A percentile compares a stretch with the other conserved stretches of the same genome.
Evolutionary conservation across 1,284 basidiomycete genomes (phyloP).

Genomic region (Sutorius eximius): DNA sequence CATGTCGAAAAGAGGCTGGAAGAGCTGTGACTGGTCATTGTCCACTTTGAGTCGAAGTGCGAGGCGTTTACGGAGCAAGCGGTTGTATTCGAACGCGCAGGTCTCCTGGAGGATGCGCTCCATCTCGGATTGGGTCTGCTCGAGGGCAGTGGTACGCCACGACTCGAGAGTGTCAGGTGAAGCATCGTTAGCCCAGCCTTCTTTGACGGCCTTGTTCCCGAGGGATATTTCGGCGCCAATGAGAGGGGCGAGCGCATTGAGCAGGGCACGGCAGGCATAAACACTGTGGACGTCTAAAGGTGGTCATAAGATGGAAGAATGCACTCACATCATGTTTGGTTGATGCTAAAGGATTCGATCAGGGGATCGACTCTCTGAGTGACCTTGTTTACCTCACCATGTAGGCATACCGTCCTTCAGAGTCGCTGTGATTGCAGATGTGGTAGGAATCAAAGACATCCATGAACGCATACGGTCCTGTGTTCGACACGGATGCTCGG

Average conservation of each 20-base stretch:
- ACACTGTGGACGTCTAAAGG: constrained; percentile 43
- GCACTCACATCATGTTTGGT: constrained; percentile 56
- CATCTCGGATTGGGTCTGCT: constrained; percentile 56
- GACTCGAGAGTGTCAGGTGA: constrained; percentile 54
- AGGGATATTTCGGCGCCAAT: constrained; percentile 74
- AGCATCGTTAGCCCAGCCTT: constrained; percentile 64
- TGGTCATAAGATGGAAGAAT: not conserved
- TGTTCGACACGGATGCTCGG: not conserved
- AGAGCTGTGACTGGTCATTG: constrained; percentile 60
- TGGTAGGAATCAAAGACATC: constrained; percentile 83
- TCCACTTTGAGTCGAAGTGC: constrained; percentile 57
- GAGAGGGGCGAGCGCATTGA: constrained; percentile 74
- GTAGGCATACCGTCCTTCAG: constrained; percentile 85
- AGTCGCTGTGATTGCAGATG: constrained; percentile 94
- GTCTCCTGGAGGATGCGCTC: constrained; percentile 56
- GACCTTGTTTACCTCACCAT: constrained; percentile 45
- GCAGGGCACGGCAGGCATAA: constrained; percentile 76
- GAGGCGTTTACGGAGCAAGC: constrained; percentile 75
- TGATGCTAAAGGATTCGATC: constrained; percentile 40
- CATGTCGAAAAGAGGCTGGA: constrained; percentile 65
- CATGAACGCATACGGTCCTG: constrained; percentile 94
- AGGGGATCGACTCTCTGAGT: constrained; percentile 1
- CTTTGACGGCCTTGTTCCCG: constrained; percentile 50
- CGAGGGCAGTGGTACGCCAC: constrained; percentile 60
- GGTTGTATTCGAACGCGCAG: constrained; percentile 60